Percentiles rank a stretch among this genome's conserved stretches.
Evolutionary conservation across 1,139 yeast species (phyloP).

Genomic region (Scheffersomyces segobiensis): DNA sequence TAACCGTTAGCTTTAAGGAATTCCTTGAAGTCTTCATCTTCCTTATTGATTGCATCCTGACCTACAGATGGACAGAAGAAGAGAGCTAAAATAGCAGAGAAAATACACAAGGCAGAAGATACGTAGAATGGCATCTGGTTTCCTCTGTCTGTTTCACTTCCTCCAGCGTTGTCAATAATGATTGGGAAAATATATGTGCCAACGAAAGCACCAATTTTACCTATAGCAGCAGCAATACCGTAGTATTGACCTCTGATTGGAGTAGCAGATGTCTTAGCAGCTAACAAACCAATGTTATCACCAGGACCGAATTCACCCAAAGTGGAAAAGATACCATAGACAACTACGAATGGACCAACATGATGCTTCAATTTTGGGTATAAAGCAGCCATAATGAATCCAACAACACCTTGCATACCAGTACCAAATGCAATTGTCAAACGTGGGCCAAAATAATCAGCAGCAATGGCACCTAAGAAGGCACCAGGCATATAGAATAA

Average conservation of each 20-base stretch:
- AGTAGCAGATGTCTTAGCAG: constrained; percentile 84
- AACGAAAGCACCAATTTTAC: constrained; percentile 89
- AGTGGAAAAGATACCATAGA: constrained; percentile 82
- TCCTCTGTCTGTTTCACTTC: constrained; percentile 47
- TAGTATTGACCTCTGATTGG: constrained; percentile 89
- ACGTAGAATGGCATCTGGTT: constrained; percentile 80
- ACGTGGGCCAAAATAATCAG: constrained; percentile 92
- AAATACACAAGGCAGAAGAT: constrained; percentile 71
- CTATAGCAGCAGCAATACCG: constrained; percentile 87
- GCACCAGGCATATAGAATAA: constrained; percentile 90
- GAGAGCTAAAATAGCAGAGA: constrained; percentile 68
- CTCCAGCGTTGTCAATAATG: constrained; percentile 52
- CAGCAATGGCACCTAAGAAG: constrained; percentile 72
- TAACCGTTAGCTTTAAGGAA: constrained; percentile 63
- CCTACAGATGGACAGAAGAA: constrained; percentile 79
- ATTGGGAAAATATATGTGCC: constrained; percentile 89
- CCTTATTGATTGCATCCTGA: constrained; percentile 78
- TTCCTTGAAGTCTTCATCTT: constrained; percentile 68
- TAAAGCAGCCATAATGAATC: constrained; percentile 82
- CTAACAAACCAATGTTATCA: constrained; percentile 83
- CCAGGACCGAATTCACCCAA: constrained; percentile 96
- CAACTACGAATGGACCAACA: constrained; percentile 78
- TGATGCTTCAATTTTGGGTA: constrained; percentile 56
- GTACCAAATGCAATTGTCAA: constrained; percentile 72
- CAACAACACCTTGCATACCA: constrained; percentile 70